Percentiles rank a stretch among this genome's conserved stretches.
phyloP scores from a whole-genome alignment of 257 asterid species.

The Petunia axillaris region DNA sequence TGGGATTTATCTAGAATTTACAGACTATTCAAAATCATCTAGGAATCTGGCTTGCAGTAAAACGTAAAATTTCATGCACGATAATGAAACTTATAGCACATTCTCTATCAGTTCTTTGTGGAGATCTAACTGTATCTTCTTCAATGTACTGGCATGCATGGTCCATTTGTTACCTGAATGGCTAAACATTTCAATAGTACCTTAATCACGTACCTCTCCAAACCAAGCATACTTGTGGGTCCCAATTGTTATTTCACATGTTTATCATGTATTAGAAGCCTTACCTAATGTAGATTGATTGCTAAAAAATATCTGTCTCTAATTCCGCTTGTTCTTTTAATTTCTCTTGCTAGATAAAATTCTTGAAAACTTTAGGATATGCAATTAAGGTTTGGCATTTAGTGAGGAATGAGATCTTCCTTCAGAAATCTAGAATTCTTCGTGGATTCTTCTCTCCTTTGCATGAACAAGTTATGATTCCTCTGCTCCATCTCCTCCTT shows the following conservation, averaged over 20 bases:
- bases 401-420: not conserved
- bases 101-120: too few species aligned
- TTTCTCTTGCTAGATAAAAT: not conserved
- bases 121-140: conserved; percentile 13
- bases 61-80: not conserved
- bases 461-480: not conserved
- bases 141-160: conserved; percentile 4
- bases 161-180: not conserved
- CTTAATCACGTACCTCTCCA: not conserved
- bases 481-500: not conserved
- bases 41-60: not conserved
- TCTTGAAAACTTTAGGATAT: not conserved
- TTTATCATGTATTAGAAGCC: not conserved
- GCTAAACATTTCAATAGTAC: conserved; percentile 13
- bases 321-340: conserved; percentile 2
- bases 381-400: conserved; percentile 4
- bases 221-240: not conserved
- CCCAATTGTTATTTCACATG: not conserved
- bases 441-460: not conserved
- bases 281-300: conserved; percentile 8
- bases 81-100: too few species aligned
- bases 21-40: not conserved
- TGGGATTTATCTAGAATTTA: conserved; percentile 9
- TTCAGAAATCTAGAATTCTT: not conserved
- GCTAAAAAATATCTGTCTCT: not conserved